Conservation (phyloP, 1,284 basidiomycete genomes). For the Papiliotrema flavescens region DNA sequence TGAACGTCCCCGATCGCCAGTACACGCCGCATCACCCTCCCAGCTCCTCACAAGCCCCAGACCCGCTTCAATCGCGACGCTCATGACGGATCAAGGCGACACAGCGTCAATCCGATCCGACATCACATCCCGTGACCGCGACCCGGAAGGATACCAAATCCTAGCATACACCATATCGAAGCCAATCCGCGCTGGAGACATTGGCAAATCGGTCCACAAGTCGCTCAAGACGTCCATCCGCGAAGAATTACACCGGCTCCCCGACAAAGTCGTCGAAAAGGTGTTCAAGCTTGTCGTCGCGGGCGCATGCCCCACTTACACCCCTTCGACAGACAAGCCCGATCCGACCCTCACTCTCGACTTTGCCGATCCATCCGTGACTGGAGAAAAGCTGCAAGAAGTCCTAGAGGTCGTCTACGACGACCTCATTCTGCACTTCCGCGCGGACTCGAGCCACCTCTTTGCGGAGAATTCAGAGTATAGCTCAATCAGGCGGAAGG, state of each 20-base stretch:
- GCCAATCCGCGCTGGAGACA: slow-evolving; percentile 49
- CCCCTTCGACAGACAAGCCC: slow-evolving; percentile 24
- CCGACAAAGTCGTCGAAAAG: slow-evolving; percentile 64
- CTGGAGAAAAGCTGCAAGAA: slow-evolving; percentile 62
- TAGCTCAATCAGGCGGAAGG: slow-evolving; percentile 21
- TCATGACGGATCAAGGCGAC: slow-evolving; percentile 6
- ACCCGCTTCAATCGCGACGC: slow-evolving; percentile 46
- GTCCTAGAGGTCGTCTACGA: slow-evolving; percentile 65
- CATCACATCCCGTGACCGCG: neutral
- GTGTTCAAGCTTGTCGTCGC: slow-evolving; percentile 49
- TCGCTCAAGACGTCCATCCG: slow-evolving; percentile 61
- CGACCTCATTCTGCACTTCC: slow-evolving; percentile 51
- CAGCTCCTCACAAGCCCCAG: slow-evolving; percentile 4
- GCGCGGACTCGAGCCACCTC: slow-evolving; percentile 20
- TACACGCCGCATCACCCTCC: neutral
- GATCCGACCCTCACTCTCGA: slow-evolving; percentile 25
- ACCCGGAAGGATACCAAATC: slow-evolving; percentile 39
- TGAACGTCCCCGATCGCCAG: slow-evolving; percentile 8
- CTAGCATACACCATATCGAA: slow-evolving; percentile 43
- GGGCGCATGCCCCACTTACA: slow-evolving; percentile 15
- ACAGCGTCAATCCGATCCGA: slow-evolving; percentile 20
- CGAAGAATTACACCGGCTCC: slow-evolving; percentile 53
- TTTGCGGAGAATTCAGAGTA: slow-evolving; percentile 17
- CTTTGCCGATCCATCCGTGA: slow-evolving; percentile 44
- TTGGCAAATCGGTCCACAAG: slow-evolving; percentile 60